These are phyloP conservation scores for Pichia rugopelliculosa DNA, from an alignment of 805 yeast genomes.

Conservation along the genomic window DNA sequence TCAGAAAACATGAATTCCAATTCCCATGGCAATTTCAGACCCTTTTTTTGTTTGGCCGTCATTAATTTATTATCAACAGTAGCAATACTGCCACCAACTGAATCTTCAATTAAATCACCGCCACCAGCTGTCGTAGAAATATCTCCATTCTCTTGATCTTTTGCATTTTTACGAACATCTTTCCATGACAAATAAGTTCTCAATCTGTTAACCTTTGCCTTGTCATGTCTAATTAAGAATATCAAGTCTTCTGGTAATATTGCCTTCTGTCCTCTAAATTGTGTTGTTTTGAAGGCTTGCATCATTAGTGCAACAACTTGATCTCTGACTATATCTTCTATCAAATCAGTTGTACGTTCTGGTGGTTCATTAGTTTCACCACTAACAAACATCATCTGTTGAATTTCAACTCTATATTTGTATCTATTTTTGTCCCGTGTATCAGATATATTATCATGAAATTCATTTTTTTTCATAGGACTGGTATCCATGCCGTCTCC, in stretches of 20 bases:
- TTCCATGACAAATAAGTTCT: constrained; percentile 94
- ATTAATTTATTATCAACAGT: constrained; percentile 34
- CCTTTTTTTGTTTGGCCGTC: constrained; percentile 55
- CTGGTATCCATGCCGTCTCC: neutral
- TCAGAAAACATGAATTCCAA: constrained; percentile 88
- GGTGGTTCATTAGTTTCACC: constrained; percentile 97
- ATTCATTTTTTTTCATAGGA: neutral
- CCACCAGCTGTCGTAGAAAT: constrained; percentile 23
- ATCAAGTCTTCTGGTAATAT: constrained; percentile 91
- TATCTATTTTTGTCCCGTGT: constrained; percentile 37
- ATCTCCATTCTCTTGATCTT: constrained; percentile 51
- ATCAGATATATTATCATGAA: constrained; percentile 1
- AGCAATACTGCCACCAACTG: constrained; percentile 26
- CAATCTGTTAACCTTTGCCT: constrained; percentile 85
- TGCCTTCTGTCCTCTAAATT: constrained; percentile 70
- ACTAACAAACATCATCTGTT: constrained; percentile 97
- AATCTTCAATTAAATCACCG: constrained; percentile 28
- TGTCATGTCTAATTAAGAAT: constrained; percentile 84
- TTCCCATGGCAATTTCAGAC: constrained; percentile 92
- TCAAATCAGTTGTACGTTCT: constrained; percentile 79
- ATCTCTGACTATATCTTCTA: constrained; percentile 91
- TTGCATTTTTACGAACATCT: constrained; percentile 79
- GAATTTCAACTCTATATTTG: constrained; percentile 86
- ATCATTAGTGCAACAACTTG: constrained; percentile 82
- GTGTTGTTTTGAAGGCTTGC: constrained; percentile 74